Percentiles rank a stretch among this genome's conserved stretches.
phyloP scores from a whole-genome alignment of 495 filamentous ascomycete species.

The Talaromyces proteolyticus region DNA sequence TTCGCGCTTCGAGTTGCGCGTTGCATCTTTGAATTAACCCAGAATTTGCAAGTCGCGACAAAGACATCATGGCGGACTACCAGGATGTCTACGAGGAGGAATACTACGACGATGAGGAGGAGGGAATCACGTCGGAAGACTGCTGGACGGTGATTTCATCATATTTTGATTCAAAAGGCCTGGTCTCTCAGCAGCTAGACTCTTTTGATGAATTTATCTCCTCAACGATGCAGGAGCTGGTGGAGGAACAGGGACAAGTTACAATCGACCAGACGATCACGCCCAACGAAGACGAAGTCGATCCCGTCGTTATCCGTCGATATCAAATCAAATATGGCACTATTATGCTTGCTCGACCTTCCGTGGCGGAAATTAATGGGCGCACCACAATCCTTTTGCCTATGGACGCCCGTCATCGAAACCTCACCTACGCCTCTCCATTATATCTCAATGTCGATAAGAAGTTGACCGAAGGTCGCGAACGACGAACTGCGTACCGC shows the following conservation, averaged over 20 bases:
- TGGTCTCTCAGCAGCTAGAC: constrained; percentile 96
- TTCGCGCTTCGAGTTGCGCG: neutral
- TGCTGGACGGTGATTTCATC: constrained; percentile 96
- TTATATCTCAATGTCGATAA: constrained; percentile 82
- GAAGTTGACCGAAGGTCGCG: constrained; percentile 72
- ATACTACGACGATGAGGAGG: constrained; percentile 61
- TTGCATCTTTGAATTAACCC: no score
- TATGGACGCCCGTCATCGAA: constrained; percentile 88
- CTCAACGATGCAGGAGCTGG: constrained; percentile 86
- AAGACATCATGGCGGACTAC: constrained; percentile 43
- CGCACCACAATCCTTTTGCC: constrained; percentile 74
- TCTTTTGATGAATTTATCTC: constrained; percentile 96
- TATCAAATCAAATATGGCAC: constrained; percentile 92
- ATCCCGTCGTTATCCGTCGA: constrained; percentile 73
- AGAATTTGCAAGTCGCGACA: neutral
- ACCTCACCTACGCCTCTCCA: constrained; percentile 89
- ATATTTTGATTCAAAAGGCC: constrained; percentile 91
- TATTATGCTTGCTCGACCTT: constrained; percentile 75
- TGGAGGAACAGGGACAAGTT: constrained; percentile 81
- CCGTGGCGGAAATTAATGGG: constrained; percentile 88
- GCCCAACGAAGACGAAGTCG: constrained; percentile 55
- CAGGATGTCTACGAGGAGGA: constrained; percentile 46
- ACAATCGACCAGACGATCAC: constrained; percentile 85
- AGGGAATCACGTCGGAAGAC: constrained; percentile 74
- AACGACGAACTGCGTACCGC: constrained; percentile 53